phyloP scores from a whole-genome alignment of 805 yeast genomes.

The Yamadazyma ubonensis region DNA sequence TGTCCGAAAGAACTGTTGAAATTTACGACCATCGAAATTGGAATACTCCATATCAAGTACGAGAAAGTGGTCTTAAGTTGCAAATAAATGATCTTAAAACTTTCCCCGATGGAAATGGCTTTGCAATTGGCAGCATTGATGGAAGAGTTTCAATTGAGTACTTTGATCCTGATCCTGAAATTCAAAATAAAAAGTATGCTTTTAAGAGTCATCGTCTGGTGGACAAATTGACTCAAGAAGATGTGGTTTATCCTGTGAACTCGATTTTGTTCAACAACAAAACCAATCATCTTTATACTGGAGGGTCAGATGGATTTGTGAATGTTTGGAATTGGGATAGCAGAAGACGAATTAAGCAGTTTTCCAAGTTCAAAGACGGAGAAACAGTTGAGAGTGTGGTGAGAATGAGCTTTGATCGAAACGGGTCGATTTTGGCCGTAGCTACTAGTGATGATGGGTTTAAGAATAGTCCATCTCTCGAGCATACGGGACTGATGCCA shows the following conservation, averaged over 20 bases:
- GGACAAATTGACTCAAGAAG: constrained; percentile 40
- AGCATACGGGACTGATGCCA: constrained; percentile 9
- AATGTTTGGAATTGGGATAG: constrained; percentile 51
- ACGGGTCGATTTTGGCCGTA: constrained; percentile 27
- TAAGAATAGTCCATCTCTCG: constrained; percentile 22
- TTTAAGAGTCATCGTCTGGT: constrained; percentile 73
- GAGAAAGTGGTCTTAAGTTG: constrained; percentile 66
- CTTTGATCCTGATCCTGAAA: constrained; percentile 48
- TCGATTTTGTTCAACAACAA: constrained; percentile 42
- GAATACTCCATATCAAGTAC: constrained; percentile 42
- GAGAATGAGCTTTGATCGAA: constrained; percentile 20
- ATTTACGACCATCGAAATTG: constrained; percentile 56
- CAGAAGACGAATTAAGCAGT: constrained; percentile 44
- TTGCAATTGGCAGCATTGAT: constrained; percentile 71
- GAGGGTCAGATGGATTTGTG: constrained; percentile 51
- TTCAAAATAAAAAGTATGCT: constrained; percentile 58
- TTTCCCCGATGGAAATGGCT: constrained; percentile 55
- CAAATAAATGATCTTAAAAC: constrained; percentile 59
- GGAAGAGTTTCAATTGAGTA: constrained; percentile 79
- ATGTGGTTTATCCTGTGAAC: constrained; percentile 54
- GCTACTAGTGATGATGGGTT: constrained; percentile 46
- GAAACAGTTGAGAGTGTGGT: constrained; percentile 23
- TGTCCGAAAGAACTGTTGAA: constrained; percentile 52
- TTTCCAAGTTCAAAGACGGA: constrained; percentile 14
- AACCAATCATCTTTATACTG: constrained; percentile 45